A percentile compares a stretch with the other conserved stretches of the same genome.
These are phyloP conservation scores for Epithele typhae DNA, from an alignment of 768 basidiomycete genomes.

Conservation along the genomic window DNA sequence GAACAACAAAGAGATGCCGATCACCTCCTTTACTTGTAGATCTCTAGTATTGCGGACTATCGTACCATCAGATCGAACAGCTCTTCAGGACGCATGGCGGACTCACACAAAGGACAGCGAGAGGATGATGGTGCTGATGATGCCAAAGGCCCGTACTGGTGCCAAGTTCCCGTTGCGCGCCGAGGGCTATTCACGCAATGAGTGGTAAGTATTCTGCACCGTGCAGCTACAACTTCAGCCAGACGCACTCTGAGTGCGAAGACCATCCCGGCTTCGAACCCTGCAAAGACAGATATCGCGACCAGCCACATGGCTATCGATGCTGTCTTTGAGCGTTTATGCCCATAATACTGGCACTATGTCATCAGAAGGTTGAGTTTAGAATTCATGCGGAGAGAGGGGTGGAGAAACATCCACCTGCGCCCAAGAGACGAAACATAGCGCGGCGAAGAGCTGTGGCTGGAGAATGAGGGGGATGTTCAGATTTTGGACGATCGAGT, in stretches of 20 bases:
- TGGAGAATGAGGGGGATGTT: constrained; percentile 72
- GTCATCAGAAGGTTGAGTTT: no score
- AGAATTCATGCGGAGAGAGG: no score
- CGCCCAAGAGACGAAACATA: constrained; percentile 59
- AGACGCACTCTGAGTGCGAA: constrained; percentile 49
- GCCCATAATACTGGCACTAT: constrained; percentile 67
- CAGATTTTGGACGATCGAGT: constrained; percentile 57
- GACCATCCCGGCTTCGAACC: constrained; percentile 56
- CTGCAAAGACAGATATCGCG: constrained; percentile 44
- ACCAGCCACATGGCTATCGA: constrained; percentile 34
- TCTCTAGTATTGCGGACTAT: constrained; percentile 72
- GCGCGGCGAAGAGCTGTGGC: constrained; percentile 58
- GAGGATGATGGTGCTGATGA: constrained; percentile 55
- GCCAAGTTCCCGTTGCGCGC: constrained; percentile 31
- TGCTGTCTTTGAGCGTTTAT: constrained; percentile 31
- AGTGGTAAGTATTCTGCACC: no score
- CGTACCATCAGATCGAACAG: constrained; percentile 13
- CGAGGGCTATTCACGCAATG: no score
- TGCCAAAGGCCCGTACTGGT: constrained; percentile 54
- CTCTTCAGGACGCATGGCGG: no score
- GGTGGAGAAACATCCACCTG: constrained; percentile 39
- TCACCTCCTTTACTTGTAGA: constrained; percentile 58
- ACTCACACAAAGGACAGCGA: constrained; percentile 43
- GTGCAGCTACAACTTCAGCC: no score
- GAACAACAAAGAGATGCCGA: constrained; percentile 68